These are phyloP conservation scores for Austropuccinia psidii DNA, from an alignment of 1,284 basidiomycete species.

Conservation along the genomic window DNA sequence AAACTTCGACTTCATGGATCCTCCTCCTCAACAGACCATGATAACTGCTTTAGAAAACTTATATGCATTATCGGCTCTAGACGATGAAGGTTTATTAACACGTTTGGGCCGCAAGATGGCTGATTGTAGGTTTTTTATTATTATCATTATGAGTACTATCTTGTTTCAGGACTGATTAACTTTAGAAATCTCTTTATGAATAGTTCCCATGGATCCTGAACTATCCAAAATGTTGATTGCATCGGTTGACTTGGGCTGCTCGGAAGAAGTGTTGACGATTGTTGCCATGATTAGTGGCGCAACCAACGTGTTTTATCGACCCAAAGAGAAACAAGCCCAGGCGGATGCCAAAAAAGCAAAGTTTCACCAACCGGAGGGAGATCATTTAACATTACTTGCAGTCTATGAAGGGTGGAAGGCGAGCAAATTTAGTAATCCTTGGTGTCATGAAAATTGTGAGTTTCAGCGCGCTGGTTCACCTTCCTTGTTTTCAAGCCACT, in stretches of 20 bases:
- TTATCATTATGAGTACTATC: not conserved
- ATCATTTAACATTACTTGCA: slow-evolving; percentile 85
- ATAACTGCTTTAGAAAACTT: slow-evolving; percentile 81
- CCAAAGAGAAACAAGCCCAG: slow-evolving; percentile 97
- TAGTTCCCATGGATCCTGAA: slow-evolving; percentile 90
- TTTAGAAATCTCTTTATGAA: not conserved
- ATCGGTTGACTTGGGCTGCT: slow-evolving; percentile 89
- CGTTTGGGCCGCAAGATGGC: slow-evolving; percentile 96
- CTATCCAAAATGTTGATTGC: slow-evolving; percentile 97
- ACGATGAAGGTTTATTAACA: slow-evolving; percentile 92
- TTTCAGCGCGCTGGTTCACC: not conserved
- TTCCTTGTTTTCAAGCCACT: not conserved
- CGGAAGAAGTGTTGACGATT: slow-evolving; percentile 91
- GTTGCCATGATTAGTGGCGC: slow-evolving; percentile 90
- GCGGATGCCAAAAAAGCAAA: slow-evolving; percentile 99
- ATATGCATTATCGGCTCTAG: slow-evolving; percentile 88
- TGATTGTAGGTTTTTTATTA: slow-evolving; percentile 51
- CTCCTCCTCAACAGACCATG: slow-evolving; percentile 88
- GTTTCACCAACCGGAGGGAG: slow-evolving; percentile 92
- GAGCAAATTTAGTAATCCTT: slow-evolving; percentile 65
- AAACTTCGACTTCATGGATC: slow-evolving; percentile 99
- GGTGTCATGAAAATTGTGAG: slow-evolving; percentile 36
- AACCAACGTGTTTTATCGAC: slow-evolving; percentile 92
- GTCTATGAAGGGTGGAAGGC: slow-evolving; percentile 99
- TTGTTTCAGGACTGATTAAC: not conserved